Evolutionary conservation across 495 filamentous ascomycete genomes (phyloP), one percentile per base, ranked within the genome.

Genomic region (Lasiosphaeriaceae sp.): DNA sequence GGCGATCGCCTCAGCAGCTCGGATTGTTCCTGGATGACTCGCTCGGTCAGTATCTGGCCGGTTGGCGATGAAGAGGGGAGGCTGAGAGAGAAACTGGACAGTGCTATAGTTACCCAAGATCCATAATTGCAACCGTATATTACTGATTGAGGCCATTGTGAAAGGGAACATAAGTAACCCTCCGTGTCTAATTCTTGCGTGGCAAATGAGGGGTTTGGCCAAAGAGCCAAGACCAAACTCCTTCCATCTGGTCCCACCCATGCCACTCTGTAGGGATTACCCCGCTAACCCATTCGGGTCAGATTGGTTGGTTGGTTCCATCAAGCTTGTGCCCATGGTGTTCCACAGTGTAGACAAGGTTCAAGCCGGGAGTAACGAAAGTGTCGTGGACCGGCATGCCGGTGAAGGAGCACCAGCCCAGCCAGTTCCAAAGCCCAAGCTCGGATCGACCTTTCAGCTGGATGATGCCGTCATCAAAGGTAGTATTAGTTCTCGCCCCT

Each of bases 1-100:
- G 14, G 57, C 51, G 23, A 54, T 43, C 22, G 57, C 57, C 48
- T 59, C 57, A 16, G 57, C 54, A 1, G 51, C 50, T n/a, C 51
- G 57, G 51, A 54, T 46, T 12, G 53, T 46, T 11, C 57, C 57
- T 59, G 45, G 29, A 31, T 29, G 2, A 44, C 12, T 34, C 43
- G n/a, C n/a, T n/a, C n/a, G n/a, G 50, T 46, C 26, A 49, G 21
- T 44, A 11, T 17, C 16, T 5, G 34, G 12, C 14, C 16, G 5
- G 12, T 21, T 22, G 43, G 9, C 14, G 8, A 26, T 26, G 11
- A 47, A 11, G 21, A 9, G 2, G 14, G 50, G 23, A 20, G 14
- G 34, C 12, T 14, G 47, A 52, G 20, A 11, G 24, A n/a, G n/a
- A n/a, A n/a, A n/a, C n/a, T n/a, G n/a, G n/a, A n/a, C n/a, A n/a